These are phyloP conservation scores for Eucalyptus coolabah DNA, from an alignment of 345 rosid genomes.

Conservation along the genomic window DNA sequence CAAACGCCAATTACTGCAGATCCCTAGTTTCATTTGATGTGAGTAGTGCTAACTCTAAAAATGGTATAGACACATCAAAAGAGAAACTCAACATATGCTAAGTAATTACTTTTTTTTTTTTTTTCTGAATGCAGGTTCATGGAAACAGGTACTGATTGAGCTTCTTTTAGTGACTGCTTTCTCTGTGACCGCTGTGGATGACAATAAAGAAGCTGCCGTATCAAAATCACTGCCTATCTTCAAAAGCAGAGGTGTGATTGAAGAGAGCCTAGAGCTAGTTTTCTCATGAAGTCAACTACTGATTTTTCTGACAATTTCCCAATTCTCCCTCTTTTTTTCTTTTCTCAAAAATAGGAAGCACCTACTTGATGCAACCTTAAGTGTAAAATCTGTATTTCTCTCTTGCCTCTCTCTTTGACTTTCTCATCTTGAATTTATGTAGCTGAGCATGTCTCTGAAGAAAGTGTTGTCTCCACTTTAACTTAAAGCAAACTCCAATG, in stretches of 20 bases:
- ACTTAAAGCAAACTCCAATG: neutral
- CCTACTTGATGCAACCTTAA: neutral
- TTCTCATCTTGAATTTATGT: neutral
- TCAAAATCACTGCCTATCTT: neutral
- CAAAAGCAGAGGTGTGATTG: neutral
- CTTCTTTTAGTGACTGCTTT: neutral
- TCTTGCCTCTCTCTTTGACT: neutral
- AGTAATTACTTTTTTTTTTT: neutral
- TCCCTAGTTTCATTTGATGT: constrained; percentile 33
- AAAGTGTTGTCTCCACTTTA: neutral
- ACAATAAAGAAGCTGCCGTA: neutral
- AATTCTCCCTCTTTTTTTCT: neutral
- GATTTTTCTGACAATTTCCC: neutral
- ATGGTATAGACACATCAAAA: neutral
- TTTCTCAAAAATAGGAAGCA: neutral
- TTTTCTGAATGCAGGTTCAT: constrained; percentile 7
- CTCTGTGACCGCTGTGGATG: neutral
- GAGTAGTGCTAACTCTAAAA: constrained; percentile 1
- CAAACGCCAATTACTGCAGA: constrained; percentile 59
- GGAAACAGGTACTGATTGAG: constrained; percentile 6
- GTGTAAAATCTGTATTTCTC: neutral
- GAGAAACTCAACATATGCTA: neutral
- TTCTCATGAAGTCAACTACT: neutral
- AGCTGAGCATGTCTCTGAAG: neutral
- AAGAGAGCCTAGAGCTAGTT: neutral